Evolutionary conservation across 306 rosid species (phyloP).

Genomic region (Corylus avellana): DNA sequence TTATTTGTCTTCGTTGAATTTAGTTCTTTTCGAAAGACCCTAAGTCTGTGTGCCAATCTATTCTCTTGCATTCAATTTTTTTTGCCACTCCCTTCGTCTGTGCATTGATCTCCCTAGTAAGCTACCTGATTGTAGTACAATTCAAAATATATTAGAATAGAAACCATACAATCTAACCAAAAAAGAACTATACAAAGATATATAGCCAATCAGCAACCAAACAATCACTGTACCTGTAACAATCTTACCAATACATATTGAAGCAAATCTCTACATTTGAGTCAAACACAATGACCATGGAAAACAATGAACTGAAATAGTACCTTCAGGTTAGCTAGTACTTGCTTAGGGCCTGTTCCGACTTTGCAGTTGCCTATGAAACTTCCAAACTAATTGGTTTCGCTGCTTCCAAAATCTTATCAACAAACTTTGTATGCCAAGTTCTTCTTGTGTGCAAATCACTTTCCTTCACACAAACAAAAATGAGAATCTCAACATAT

Average conservation of each 20-base stretch:
- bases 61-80: too few relatives aligned
- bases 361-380: conserved; percentile 45
- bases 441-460: conserved; percentile 54
- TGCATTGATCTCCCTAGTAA: too few relatives aligned
- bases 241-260: not conserved
- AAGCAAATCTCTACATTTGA: not conserved
- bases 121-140: too few relatives aligned
- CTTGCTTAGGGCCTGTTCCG: conserved; percentile 37
- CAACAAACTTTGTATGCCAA: conserved; percentile 53
- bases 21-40: too few relatives aligned
- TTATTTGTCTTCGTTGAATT: too few relatives aligned
- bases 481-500: conserved; percentile 6
- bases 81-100: too few relatives aligned
- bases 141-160: too few relatives aligned
- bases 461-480: conserved; percentile 57
- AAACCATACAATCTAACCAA: not conserved
- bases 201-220: too few relatives aligned
- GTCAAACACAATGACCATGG: not conserved
- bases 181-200: not conserved
- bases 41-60: too few relatives aligned
- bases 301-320: not conserved
- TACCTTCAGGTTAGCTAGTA: conserved; percentile 62
- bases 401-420: conserved; percentile 69
- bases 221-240: not conserved
- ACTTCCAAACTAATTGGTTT: conserved; percentile 84